Evolutionary conservation across 139 green algal genomes (phyloP), one percentile per base, ranked within the genome.

Genomic region (Volvox reticuliferus): DNA sequence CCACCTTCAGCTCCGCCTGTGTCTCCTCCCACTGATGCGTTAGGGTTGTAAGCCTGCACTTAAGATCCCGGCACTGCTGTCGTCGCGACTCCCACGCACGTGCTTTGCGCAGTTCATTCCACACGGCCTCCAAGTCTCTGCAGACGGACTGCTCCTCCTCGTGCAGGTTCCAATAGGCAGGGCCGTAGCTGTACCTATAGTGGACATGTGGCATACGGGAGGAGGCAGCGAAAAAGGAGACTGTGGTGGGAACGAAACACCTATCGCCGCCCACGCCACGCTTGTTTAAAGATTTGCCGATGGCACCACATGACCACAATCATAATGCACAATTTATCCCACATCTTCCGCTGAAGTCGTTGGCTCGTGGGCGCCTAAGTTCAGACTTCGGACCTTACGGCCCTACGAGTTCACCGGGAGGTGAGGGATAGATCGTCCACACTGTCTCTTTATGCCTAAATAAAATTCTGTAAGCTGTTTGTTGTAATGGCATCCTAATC

Each of bases 161-260:
- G 62, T 87, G 62, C 22, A 87, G 81, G 17, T 16, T 12, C 81
- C 81, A 87, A 63, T 87, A 87, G 6, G 9, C 20, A n/a, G 28
- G 21, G 81, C 61, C 81, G 81, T 87, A 87, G 81, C 61, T 77
- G 81, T 76, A 76, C 32, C 81, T 87, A 55, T 37, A 26, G 3
- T n/a, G 2, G 28, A 79, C n/a, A 55, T 55, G 44, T 14, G 44
- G 44, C 76, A 82, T 36, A 28, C 1, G 6, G 9, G 71, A 33
- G 71, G 71, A n/a, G 16, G 21, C 71, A 79, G 22, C 71, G 71
- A 30, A 2, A 12, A 36, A 18, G 33, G 71, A 5, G 21, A 5
- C 2, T 2, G 33, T n/a, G 28, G 71, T n/a, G 33, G 71, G 71
- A 79, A 37, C 26, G 71, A 20, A 79, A 30, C 71, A 55, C 9